Conservation (phyloP, 768 basidiomycete genomes). For the Plicaturopsis crispa region DNA sequence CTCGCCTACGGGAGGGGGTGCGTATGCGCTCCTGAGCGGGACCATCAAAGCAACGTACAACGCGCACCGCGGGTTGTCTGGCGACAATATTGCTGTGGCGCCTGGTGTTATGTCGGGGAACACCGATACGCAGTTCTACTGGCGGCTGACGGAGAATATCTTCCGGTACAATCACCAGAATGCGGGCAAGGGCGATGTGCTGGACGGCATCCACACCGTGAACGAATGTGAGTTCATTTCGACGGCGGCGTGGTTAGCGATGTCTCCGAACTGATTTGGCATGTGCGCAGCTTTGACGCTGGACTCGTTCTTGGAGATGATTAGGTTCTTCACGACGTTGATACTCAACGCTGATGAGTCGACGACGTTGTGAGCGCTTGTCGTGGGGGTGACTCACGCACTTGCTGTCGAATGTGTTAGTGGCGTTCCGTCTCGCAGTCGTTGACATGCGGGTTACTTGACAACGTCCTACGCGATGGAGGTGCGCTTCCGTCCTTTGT, state of each 20-base stretch:
- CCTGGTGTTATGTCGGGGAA: conserved; percentile 56
- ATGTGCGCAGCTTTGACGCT: conserved; percentile 21
- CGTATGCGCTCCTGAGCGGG: conserved; percentile 50
- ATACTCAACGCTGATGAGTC: conserved; percentile 38
- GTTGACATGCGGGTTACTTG: too few species aligned
- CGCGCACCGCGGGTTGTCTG: conserved; percentile 27
- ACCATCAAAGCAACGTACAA: conserved; percentile 59
- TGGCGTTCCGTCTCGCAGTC: too few species aligned
- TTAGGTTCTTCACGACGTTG: conserved; percentile 34
- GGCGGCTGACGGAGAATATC: conserved; percentile 51
- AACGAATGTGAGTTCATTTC: conserved; percentile 51
- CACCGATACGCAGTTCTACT: conserved; percentile 54
- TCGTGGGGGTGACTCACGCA: too few species aligned
- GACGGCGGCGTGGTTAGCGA: not conserved
- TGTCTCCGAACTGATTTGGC: not conserved
- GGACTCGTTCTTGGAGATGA: conserved; percentile 31
- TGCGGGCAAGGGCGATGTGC: conserved; percentile 26
- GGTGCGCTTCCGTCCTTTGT: too few species aligned
- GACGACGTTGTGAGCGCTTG: too few species aligned
- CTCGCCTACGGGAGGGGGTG: conserved; percentile 36
- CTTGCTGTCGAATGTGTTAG: too few species aligned
- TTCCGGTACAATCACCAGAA: conserved; percentile 58
- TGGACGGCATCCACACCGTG: conserved; percentile 52
- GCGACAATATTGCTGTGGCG: conserved; percentile 30
- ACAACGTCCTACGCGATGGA: too few species aligned